phyloP scores from a whole-genome alignment of 257 asterid species.

The Salvia hispanica region DNA sequence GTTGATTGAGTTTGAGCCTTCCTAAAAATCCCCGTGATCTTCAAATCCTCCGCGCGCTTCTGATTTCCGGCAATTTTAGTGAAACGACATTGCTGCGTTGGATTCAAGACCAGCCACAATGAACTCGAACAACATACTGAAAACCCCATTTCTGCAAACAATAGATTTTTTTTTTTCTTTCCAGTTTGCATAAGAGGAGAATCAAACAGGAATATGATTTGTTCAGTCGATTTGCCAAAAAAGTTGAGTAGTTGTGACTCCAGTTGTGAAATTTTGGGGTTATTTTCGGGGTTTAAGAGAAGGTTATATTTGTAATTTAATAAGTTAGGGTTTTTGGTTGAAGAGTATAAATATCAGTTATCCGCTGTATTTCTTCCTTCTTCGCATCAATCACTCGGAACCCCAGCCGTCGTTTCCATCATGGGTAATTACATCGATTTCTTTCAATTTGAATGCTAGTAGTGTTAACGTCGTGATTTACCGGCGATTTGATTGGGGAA shows the following conservation, averaged over 20 bases:
- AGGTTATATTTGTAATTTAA: constrained; percentile 28
- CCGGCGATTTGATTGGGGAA: not conserved
- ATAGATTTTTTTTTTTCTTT: not conserved
- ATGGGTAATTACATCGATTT: constrained; percentile 34
- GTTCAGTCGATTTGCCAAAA: constrained; percentile 5
- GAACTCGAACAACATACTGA: constrained; percentile 34
- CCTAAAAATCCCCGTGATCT: constrained; percentile 24
- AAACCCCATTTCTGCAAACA: constrained; percentile 44
- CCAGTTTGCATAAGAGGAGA: constrained; percentile 10
- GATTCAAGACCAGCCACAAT: constrained; percentile 14
- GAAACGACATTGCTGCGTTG: constrained; percentile 23
- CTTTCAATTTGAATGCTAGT: not conserved
- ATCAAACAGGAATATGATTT: constrained; percentile 17
- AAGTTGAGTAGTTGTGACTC: constrained; percentile 3
- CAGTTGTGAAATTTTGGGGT: not conserved
- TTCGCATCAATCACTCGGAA: constrained; percentile 8
- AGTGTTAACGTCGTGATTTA: not conserved
- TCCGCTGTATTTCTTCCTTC: not conserved
- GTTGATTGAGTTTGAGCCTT: constrained; percentile 29
- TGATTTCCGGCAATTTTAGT: constrained; percentile 14
- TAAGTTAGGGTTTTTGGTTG: constrained; percentile 26
- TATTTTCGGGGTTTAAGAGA: no score
- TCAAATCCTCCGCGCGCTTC: no score
- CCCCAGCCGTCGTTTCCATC: constrained; percentile 25
- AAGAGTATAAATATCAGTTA: constrained; percentile 23